Percentiles rank a stretch among this genome's conserved stretches.
Evolutionary conservation across 2,329 filamentous ascomycete genomes (phyloP).

Genomic region (Clonostachys rosea): DNA sequence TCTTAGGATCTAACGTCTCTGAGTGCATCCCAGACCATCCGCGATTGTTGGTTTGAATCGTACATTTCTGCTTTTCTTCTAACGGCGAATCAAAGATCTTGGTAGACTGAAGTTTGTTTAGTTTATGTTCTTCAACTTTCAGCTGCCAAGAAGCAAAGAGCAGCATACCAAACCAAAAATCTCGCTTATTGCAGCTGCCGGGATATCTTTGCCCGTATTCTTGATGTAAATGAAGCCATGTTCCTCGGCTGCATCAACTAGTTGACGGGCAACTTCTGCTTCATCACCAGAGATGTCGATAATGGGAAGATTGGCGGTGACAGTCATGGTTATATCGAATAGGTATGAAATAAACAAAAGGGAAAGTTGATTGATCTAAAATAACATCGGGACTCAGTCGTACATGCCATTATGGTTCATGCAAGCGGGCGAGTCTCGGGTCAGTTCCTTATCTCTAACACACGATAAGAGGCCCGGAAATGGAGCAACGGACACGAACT

Average conservation of each 20-base stretch:
- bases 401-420: no score
- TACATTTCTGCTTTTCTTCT: constrained; percentile 69
- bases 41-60: constrained; percentile 75
- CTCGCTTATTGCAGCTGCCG: constrained; percentile 24
- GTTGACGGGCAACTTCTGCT: constrained; percentile 54
- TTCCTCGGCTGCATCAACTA: constrained; percentile 75
- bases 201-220: constrained; percentile 67
- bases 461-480: neutral
- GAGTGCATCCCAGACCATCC: constrained; percentile 88
- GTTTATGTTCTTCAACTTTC: no score
- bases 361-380: neutral
- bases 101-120: constrained; percentile 40
- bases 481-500: neutral
- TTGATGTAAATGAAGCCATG: constrained; percentile 90
- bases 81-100: constrained; percentile 66
- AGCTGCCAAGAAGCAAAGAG: no score
- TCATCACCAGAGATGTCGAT: constrained; percentile 69
- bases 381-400: no score
- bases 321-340: constrained; percentile 8
- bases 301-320: constrained; percentile 60
- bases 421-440: neutral
- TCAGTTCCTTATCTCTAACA: neutral
- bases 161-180: no score
- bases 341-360: neutral
- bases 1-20: constrained; percentile 81